These are phyloP conservation scores for Macrolepiota fuliginosa DNA, from an alignment of 768 basidiomycete species.

Conservation along the genomic window DNA sequence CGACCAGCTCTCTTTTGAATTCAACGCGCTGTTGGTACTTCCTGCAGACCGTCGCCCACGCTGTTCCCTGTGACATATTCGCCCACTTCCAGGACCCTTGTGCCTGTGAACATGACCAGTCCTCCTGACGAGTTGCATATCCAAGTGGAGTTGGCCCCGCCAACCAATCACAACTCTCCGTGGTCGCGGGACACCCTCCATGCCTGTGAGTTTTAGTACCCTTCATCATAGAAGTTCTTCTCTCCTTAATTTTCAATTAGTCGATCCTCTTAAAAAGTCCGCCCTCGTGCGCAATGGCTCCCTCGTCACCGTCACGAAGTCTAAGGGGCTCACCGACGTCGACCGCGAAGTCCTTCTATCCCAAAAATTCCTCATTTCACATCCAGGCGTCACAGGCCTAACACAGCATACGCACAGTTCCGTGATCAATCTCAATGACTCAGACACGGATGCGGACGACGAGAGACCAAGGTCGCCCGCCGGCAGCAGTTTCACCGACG, in stretches of 20 bases:
- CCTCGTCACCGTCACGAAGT: neutral
- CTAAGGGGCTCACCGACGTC: neutral
- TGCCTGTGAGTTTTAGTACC: neutral
- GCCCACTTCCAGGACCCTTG: neutral
- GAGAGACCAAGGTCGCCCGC: neutral
- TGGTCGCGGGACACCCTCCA: constrained; percentile 1
- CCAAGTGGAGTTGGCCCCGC: constrained; percentile 4
- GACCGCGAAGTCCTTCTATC: neutral
- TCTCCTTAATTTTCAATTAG: neutral
- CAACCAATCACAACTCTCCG: neutral
- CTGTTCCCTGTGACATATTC: neutral
- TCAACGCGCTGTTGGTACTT: neutral
- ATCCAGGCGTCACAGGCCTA: neutral
- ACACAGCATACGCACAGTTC: neutral
- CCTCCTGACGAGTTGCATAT: neutral
- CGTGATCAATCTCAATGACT: neutral
- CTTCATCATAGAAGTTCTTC: neutral
- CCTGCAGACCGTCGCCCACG: neutral
- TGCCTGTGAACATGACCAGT: neutral
- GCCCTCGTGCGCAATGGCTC: neutral
- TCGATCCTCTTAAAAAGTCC: neutral
- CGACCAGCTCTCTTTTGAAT: too few relatives aligned
- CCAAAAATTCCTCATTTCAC: neutral
- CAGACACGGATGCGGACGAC: neutral
- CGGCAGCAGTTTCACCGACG: neutral